Evolutionary conservation across 805 yeast species (phyloP), one percentile per base, ranked within the genome.

Genomic region (Metschnikowia drakensbergensis): DNA sequence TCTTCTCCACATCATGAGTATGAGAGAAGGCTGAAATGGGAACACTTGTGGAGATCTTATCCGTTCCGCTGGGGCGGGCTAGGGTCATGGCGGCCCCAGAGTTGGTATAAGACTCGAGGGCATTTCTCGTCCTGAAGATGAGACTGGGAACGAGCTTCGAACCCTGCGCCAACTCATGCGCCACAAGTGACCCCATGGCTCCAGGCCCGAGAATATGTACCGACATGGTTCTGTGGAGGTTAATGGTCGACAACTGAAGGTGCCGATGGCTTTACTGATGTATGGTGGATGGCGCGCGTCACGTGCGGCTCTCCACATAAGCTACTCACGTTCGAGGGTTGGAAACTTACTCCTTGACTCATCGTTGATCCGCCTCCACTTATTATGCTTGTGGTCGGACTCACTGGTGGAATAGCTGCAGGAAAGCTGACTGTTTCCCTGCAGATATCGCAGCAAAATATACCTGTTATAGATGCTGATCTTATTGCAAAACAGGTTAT

Each of bases 381-480:
- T 22, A 7, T 9, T 7, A 92, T 94, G 99, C 77, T 94, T 39
- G 77, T 94, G 30, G 78, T 94, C 5, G 99, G 99, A 1, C 77
- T 94, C n/a, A 94, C 99, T 0, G 99, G 99, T 1, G 97, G 97
- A 1, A 94, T 94, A 43, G 96, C 97, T 4, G 79, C 94, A n/a
- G 99, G 99, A 3, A 94, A 94, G 61, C 85, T 96, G 17, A 92
- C 98, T 0, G 97, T 88, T 0, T 88, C 97, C 0, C 61, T 68
- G 13, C 65, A 78, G 32, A 67, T 94, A 8, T 52, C 64, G 4
- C 77, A 79, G 7, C 76, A 83, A 59, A 61, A 71, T 1, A 50
- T 86, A 4, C 76, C 85, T 0, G 66, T 94, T 1, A 76, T 94
- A 1, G 99, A 94, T 69, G 98, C 99, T 1, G 99, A 94, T 64